Percentiles rank a stretch among this genome's conserved stretches.
These are phyloP conservation scores for Xanthoconium purpureum DNA, from an alignment of 768 basidiomycete species.

Conservation along the genomic window DNA sequence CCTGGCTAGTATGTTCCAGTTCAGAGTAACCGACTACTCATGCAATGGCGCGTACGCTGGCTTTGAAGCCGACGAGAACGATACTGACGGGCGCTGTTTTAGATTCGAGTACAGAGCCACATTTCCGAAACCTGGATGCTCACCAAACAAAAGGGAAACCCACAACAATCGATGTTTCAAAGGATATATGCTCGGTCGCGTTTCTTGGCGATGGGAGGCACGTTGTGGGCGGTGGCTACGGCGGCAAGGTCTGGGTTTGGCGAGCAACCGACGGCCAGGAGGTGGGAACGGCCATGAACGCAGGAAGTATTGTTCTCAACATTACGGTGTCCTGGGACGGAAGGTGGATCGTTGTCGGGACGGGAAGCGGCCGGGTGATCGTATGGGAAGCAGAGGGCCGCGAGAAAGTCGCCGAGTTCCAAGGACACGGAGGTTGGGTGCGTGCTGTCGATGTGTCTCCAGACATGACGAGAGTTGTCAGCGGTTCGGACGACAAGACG, in stretches of 20 bases:
- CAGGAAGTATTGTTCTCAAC: constrained; percentile 5
- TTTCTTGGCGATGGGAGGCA: constrained; percentile 7
- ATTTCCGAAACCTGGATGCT: not conserved
- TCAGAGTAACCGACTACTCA: no score
- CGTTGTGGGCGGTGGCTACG: constrained; percentile 8
- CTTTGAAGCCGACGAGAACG: no score
- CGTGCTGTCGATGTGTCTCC: constrained; percentile 18
- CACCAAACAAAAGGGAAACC: not conserved
- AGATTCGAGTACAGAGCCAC: not conserved
- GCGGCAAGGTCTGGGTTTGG: constrained; percentile 8
- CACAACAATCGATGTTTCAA: constrained; percentile 1
- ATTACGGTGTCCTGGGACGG: constrained; percentile 7
- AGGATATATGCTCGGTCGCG: constrained; percentile 8
- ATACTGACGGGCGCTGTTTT: no score
- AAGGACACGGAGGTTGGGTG: constrained; percentile 9
- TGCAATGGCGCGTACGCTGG: no score
- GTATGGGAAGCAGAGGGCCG: constrained; percentile 10
- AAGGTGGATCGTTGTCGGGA: constrained; percentile 8
- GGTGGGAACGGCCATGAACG: constrained; percentile 2
- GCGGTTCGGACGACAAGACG: constrained; percentile 12
- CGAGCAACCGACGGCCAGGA: not conserved
- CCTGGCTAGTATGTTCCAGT: no score
- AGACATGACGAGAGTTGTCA: constrained; percentile 5
- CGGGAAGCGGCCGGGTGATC: not conserved
- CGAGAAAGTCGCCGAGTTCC: constrained; percentile 5